phyloP scores from a whole-genome alignment of 148 eudicot species.

The Amaranthus palmeri region DNA sequence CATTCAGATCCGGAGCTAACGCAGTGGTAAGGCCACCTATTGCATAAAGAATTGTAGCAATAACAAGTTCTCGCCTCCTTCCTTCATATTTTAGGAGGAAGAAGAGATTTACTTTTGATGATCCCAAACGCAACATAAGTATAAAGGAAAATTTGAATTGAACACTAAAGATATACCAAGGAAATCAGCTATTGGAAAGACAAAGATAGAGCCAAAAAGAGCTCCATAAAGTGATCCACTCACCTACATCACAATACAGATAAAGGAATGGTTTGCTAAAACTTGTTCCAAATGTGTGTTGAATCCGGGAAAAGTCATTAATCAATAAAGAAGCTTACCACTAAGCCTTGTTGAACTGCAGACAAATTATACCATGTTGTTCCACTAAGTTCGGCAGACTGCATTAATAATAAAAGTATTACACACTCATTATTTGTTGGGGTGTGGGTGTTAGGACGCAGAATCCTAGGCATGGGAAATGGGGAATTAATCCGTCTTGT shows the following conservation, averaged over 20 bases:
- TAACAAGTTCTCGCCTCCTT: slow-evolving; percentile 78
- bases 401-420: slow-evolving; percentile 23
- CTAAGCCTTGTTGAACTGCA: slow-evolving; percentile 84
- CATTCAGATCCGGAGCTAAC: slow-evolving; percentile 65
- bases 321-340: slow-evolving; percentile 46
- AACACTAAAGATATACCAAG: slow-evolving; percentile 49
- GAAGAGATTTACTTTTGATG: not conserved
- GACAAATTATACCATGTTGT: slow-evolving; percentile 89
- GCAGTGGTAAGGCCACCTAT: slow-evolving; percentile 73
- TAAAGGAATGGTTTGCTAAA: slow-evolving; percentile 14
- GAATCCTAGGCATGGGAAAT: too few relatives aligned
- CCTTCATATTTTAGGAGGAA: slow-evolving; percentile 40
- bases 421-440: not conserved
- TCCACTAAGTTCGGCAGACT: slow-evolving; percentile 98
- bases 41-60: slow-evolving; percentile 61
- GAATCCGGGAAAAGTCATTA: slow-evolving; percentile 4
- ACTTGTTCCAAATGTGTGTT: not conserved
- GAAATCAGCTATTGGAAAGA: slow-evolving; percentile 83
- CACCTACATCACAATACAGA: slow-evolving; percentile 45
- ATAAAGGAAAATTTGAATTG: slow-evolving; percentile 6
- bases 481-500: too few relatives aligned
- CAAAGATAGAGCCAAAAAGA: slow-evolving; percentile 81
- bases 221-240: slow-evolving; percentile 99
- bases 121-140: not conserved
- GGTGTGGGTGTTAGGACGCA: too few relatives aligned